Percentiles rank a stretch among this genome's conserved stretches.
These are phyloP conservation scores for Backusella parvicylindrica DNA, from an alignment of 192 early-diverging fungal genomes.

Conservation along the genomic window DNA sequence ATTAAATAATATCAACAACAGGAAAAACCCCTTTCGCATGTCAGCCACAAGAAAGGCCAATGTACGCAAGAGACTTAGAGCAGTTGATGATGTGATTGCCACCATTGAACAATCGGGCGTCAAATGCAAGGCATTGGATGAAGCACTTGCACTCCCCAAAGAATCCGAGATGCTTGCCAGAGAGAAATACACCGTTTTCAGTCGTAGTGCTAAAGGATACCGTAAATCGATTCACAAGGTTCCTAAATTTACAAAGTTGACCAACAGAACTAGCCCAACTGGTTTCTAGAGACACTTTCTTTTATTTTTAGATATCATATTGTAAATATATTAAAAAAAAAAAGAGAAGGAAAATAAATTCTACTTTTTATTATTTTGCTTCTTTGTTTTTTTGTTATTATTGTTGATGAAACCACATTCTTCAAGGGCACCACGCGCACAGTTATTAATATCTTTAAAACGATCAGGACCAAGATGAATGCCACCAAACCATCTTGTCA, in stretches of 20 bases:
- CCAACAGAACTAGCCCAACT: slow-evolving; percentile 66
- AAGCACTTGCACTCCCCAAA: slow-evolving; percentile 59
- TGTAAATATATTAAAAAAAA: background rate
- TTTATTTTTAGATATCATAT: background rate
- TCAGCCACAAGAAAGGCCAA: slow-evolving; percentile 84
- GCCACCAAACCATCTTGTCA: slow-evolving; percentile 89
- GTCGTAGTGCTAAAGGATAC: slow-evolving; percentile 61
- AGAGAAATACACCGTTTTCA: slow-evolving; percentile 84
- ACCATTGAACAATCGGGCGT: slow-evolving; percentile 69
- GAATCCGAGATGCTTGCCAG: slow-evolving; percentile 71
- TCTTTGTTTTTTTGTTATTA: slow-evolving; percentile 17
- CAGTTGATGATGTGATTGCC: slow-evolving; percentile 73
- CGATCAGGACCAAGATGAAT: slow-evolving; percentile 56
- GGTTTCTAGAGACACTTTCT: slow-evolving; percentile 52
- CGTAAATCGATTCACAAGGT: slow-evolving; percentile 84
- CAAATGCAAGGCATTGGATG: slow-evolving; percentile 66
- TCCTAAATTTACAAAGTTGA: slow-evolving; percentile 81
- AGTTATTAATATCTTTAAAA: slow-evolving; percentile 92
- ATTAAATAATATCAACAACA: background rate
- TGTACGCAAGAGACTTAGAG: slow-evolving; percentile 79
- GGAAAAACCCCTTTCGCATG: slow-evolving; percentile 53
- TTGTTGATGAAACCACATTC: slow-evolving; percentile 51
- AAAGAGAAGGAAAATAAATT: background rate
- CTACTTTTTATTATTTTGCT: slow-evolving; percentile 14
- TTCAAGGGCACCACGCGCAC: slow-evolving; percentile 67